phyloP scores from a whole-genome alignment of 176 grass and related monocot species.

The Chrysopogon serrulatus region DNA sequence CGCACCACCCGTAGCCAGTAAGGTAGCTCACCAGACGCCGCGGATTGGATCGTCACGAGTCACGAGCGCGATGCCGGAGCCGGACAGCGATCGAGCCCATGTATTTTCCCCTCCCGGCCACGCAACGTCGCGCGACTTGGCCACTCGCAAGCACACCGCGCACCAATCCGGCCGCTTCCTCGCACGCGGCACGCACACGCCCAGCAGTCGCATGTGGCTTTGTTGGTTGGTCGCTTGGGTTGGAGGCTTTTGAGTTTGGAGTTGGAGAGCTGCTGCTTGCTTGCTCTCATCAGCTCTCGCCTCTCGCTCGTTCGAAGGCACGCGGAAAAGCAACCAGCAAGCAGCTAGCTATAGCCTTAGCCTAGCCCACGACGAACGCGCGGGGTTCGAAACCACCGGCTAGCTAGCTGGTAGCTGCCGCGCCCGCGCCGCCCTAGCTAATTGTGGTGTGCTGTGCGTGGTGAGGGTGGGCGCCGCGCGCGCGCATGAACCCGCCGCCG shows the following conservation, averaged over 20 bases:
- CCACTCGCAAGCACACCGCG: too few relatives aligned
- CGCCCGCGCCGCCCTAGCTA: background rate
- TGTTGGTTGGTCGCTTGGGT: background rate
- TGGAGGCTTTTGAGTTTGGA: background rate
- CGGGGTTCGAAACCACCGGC: background rate
- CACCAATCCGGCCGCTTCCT: conserved; percentile 1
- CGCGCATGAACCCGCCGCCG: conserved; percentile 19
- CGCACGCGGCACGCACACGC: background rate
- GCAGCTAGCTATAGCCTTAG: background rate
- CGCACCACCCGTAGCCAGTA: too few relatives aligned
- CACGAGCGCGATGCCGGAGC: background rate
- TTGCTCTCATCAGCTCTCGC: background rate
- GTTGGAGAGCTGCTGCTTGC: background rate
- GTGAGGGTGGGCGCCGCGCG: background rate
- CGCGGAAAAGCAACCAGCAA: background rate
- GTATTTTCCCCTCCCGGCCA: background rate
- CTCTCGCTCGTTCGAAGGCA: background rate
- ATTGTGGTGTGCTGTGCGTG: background rate
- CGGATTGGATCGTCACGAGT: background rate
- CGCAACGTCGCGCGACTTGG: background rate
- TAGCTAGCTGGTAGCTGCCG: background rate
- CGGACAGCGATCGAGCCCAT: background rate
- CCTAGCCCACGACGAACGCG: background rate
- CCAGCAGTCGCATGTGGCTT: background rate
- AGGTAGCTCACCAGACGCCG: background rate